These are phyloP conservation scores for Oemleria cerasiformis DNA, from an alignment of 306 rosid species.

Conservation along the genomic window DNA sequence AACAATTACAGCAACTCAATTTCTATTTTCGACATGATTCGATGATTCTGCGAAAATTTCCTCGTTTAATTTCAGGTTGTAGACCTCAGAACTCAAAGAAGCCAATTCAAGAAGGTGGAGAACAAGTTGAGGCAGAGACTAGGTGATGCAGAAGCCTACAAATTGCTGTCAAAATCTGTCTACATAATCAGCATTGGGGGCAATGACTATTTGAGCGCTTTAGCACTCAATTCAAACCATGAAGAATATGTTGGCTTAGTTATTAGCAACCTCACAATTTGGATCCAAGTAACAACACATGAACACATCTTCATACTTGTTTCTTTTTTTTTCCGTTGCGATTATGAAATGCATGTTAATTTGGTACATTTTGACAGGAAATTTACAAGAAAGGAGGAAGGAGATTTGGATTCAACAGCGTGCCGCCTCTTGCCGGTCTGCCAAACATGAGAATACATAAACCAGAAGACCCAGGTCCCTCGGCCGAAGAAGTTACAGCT, in stretches of 20 bases:
- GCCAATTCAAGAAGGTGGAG: slow-evolving; percentile 37
- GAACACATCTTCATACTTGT: not conserved
- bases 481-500: slow-evolving; percentile 26
- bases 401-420: slow-evolving; percentile 31
- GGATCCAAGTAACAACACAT: slow-evolving; percentile 19
- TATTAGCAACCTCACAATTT: slow-evolving; percentile 34
- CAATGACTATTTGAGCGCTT: slow-evolving; percentile 5
- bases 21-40: not conserved
- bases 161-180: slow-evolving; percentile 41
- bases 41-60: not conserved
- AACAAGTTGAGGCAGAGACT: slow-evolving; percentile 22
- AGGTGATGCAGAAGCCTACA: slow-evolving; percentile 32
- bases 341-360: too few relatives aligned
- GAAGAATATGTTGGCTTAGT: slow-evolving; percentile 32
- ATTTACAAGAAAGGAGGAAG: slow-evolving; percentile 41
- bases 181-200: slow-evolving; percentile 30
- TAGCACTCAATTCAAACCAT: not conserved
- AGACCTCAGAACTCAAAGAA: slow-evolving; percentile 42
- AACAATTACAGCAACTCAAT: too few relatives aligned
- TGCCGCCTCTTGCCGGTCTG: slow-evolving; percentile 14
- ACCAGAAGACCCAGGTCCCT: slow-evolving; percentile 22
- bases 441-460: slow-evolving; percentile 27
- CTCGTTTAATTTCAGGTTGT: slow-evolving; percentile 24
- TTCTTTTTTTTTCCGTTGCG: not conserved
- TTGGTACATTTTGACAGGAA: slow-evolving; percentile 13